These are phyloP conservation scores for Psilocybe sp. DNA, from an alignment of 768 basidiomycete species.

Conservation along the genomic window DNA sequence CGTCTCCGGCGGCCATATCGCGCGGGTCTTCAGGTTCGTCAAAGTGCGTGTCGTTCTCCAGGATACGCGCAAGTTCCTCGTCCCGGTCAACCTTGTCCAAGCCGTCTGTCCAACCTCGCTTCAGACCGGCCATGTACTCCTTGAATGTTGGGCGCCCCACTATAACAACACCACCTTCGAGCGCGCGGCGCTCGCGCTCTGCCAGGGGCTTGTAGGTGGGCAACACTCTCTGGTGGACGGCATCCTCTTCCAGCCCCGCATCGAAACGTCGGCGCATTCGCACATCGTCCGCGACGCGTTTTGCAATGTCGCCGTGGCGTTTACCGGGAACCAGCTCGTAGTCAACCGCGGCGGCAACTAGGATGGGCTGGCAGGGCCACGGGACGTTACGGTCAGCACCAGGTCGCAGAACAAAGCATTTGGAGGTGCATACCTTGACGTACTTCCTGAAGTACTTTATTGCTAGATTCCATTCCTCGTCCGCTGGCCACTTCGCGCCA, in stretches of 20 bases:
- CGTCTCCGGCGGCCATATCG: conserved; percentile 12
- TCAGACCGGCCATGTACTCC: conserved; percentile 89
- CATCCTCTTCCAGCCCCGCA: conserved; percentile 58
- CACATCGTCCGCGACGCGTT: conserved; percentile 70
- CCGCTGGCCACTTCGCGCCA: conserved; percentile 90
- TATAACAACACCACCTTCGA: conserved; percentile 83
- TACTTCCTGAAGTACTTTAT: conserved; percentile 93
- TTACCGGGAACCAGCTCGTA: conserved; percentile 82
- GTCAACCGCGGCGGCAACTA: conserved; percentile 93
- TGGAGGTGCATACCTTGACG: conserved; percentile 72
- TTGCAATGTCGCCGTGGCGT: conserved; percentile 82
- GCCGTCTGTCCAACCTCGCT: conserved; percentile 78
- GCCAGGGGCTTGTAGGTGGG: conserved; percentile 51
- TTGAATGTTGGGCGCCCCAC: conserved; percentile 90
- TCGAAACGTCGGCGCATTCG: conserved; percentile 66
- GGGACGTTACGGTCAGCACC: background rate
- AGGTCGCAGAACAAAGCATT: conserved; percentile 8
- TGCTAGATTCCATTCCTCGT: conserved; percentile 85
- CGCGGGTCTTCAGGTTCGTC: conserved; percentile 50
- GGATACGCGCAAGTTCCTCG: conserved; percentile 59
- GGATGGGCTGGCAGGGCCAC: conserved; percentile 62
- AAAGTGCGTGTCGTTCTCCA: conserved; percentile 75
- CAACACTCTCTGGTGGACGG: conserved; percentile 39
- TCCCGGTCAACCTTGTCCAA: conserved; percentile 69
- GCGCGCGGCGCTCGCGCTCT: conserved; percentile 52